These are phyloP conservation scores for Bipolaris bicolor DNA, from an alignment of 2,329 filamentous ascomycete species.

Conservation along the genomic window DNA sequence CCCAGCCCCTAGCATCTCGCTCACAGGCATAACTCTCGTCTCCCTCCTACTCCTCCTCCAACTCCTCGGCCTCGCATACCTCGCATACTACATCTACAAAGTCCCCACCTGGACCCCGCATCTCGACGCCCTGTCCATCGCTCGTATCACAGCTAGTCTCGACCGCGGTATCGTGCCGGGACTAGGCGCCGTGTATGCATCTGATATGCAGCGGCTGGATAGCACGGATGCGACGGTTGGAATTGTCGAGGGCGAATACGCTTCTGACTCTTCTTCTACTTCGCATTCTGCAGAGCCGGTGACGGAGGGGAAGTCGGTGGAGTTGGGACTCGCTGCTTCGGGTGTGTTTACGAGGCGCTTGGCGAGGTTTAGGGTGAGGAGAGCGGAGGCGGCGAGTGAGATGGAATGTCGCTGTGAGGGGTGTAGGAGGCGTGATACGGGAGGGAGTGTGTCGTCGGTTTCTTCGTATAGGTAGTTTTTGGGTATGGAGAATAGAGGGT, in stretches of 20 bases:
- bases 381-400: not conserved
- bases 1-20: not conserved
- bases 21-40: slow-evolving; percentile 1
- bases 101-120: slow-evolving; percentile 17
- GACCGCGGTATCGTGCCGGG: not conserved
- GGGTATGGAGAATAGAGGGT: no score
- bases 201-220: no score
- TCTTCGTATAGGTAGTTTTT: not conserved
- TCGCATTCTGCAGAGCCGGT: not conserved
- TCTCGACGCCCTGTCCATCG: slow-evolving; percentile 15
- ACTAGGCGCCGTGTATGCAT: no score
- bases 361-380: not conserved
- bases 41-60: slow-evolving; percentile 12
- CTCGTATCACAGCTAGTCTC: slow-evolving; percentile 11
- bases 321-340: not conserved
- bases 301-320: not conserved
- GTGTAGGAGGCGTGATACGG: not conserved
- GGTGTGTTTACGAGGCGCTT: not conserved
- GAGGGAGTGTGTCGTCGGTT: not conserved
- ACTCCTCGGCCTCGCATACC: slow-evolving; percentile 10
- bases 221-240: no score
- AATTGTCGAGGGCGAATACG: no score
- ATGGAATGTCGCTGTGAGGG: not conserved
- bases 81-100: slow-evolving; percentile 15
- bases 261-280: no score